These are phyloP conservation scores for Hyaloscypha finlandica DNA, from an alignment of 495 filamentous ascomycete genomes.

Conservation along the genomic window DNA sequence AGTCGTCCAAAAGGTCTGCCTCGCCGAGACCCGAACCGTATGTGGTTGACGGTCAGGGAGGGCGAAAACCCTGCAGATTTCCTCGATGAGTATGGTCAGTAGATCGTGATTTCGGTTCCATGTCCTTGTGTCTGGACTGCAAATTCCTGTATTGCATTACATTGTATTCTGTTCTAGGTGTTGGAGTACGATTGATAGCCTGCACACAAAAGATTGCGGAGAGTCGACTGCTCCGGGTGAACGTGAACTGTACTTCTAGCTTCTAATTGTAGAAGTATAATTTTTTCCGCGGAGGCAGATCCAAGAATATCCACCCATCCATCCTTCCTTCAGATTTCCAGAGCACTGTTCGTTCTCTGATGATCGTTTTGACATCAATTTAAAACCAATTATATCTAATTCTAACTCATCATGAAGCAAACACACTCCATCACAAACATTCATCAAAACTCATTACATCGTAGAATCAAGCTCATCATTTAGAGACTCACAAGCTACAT, in stretches of 20 bases:
- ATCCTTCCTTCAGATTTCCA: too few relatives aligned
- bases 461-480: not conserved
- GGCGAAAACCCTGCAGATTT: not conserved
- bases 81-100: conserved; percentile 52
- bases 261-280: not conserved
- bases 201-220: not conserved
- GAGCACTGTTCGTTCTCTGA: not conserved
- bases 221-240: not conserved
- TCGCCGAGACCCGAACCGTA: not conserved
- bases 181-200: not conserved
- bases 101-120: not conserved
- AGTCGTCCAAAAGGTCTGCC: conserved; percentile 1
- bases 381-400: not conserved
- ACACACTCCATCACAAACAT: not conserved
- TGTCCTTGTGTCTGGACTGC: not conserved
- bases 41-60: not conserved
- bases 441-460: not conserved
- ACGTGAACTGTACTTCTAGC: not conserved
- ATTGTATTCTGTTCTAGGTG: not conserved
- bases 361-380: not conserved
- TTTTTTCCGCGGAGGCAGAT: too few relatives aligned
- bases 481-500: not conserved
- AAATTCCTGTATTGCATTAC: not conserved
- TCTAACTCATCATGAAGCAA: not conserved
- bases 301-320: too few relatives aligned